Conservation (phyloP, 106 monocot species). For the Alisma plantagoaquatica region DNA sequence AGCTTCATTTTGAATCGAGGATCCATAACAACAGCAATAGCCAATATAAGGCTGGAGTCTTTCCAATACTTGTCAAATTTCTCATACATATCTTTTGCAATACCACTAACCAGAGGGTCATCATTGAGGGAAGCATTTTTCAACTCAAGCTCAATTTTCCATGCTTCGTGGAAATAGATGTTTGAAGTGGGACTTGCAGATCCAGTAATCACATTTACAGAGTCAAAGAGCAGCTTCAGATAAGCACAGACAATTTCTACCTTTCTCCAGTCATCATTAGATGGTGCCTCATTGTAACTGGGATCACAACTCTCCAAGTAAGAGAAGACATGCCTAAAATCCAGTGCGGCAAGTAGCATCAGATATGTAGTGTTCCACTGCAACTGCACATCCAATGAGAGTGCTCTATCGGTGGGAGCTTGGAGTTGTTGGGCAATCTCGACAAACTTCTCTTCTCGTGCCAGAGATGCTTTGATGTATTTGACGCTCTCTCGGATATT, state of each 20-base stretch:
- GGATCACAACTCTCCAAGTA: constrained; percentile 70
- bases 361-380: constrained; percentile 92
- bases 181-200: constrained; percentile 61
- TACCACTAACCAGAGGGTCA: constrained; percentile 28
- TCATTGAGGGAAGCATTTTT: constrained; percentile 31
- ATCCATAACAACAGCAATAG: constrained; percentile 93
- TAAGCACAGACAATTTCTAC: constrained; percentile 69
- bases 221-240: constrained; percentile 69
- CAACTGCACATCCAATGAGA: constrained; percentile 56
- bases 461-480: constrained; percentile 71
- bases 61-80: constrained; percentile 97
- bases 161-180: constrained; percentile 87
- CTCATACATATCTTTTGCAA: constrained; percentile 71
- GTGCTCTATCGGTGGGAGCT: constrained; percentile 35
- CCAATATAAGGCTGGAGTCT: constrained; percentile 74
- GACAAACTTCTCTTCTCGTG: constrained; percentile 64
- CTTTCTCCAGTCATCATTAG: constrained; percentile 79
- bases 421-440: constrained; percentile 66
- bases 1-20: constrained; percentile 98
- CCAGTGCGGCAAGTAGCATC: constrained; percentile 74
- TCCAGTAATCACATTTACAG: constrained; percentile 44
- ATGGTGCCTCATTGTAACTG: constrained; percentile 83
- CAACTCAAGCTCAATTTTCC: constrained; percentile 78
- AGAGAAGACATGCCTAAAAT: constrained; percentile 68
- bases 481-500: constrained; percentile 90